Evolutionary conservation across 805 yeast genomes (phyloP).

Genomic region (Yamadazyma tumulicola): DNA sequence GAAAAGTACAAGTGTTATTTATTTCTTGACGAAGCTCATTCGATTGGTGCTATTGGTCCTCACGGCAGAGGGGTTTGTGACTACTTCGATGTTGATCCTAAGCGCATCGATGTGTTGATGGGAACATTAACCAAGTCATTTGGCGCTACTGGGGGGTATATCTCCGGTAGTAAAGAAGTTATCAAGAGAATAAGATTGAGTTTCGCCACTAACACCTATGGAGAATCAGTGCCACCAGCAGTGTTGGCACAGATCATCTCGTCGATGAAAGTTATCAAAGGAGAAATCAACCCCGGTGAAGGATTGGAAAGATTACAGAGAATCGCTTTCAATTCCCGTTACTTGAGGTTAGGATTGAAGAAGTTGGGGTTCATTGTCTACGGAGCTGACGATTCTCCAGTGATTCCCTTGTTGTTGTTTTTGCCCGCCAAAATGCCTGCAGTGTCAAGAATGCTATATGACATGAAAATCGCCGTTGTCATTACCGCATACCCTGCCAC

Average conservation of each 20-base stretch:
- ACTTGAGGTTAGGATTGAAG: slow-evolving; percentile 84
- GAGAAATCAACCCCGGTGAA: slow-evolving; percentile 86
- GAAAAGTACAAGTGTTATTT: slow-evolving; percentile 84
- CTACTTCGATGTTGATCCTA: slow-evolving; percentile 77
- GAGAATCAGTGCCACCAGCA: slow-evolving; percentile 89
- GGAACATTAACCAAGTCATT: slow-evolving; percentile 97
- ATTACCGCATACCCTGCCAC: slow-evolving; percentile 98
- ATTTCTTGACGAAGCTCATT: slow-evolving; percentile 97
- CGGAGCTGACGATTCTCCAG: slow-evolving; percentile 97
- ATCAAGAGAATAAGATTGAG: slow-evolving; percentile 74
- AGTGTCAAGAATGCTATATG: slow-evolving; percentile 75
- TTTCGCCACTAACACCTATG: slow-evolving; percentile 68
- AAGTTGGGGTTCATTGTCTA: slow-evolving; percentile 90
- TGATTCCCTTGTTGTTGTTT: slow-evolving; percentile 81
- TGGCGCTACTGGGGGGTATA: slow-evolving; percentile 98
- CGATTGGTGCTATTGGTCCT: slow-evolving; percentile 98
- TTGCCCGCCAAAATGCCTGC: slow-evolving; percentile 95
- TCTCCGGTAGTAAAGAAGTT: slow-evolving; percentile 69
- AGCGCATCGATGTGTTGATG: slow-evolving; percentile 82
- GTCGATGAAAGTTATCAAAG: slow-evolving; percentile 73
- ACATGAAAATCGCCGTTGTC: slow-evolving; percentile 84
- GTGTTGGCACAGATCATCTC: slow-evolving; percentile 85
- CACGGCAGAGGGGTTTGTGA: slow-evolving; percentile 94
- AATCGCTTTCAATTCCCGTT: slow-evolving; percentile 93
- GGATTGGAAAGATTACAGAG: slow-evolving; percentile 88